These are phyloP conservation scores for Sanghuangporus baumii DNA, from an alignment of 1,284 basidiomycete genomes.

Conservation along the genomic window DNA sequence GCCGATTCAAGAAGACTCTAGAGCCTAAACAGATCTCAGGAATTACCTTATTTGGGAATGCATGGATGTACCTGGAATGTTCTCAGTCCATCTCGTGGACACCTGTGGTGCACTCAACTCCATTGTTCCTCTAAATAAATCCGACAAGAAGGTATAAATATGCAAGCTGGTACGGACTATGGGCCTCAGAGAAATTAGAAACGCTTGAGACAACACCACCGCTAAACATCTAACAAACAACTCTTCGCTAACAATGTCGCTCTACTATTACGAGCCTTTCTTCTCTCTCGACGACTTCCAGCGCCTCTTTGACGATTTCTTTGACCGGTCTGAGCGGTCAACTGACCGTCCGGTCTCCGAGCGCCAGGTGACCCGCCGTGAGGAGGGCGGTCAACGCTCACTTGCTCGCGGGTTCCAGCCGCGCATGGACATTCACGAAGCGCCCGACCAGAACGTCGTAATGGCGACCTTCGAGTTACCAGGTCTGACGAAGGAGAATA, in stretches of 20 bases:
- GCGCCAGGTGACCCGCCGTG: slow-evolving; percentile 6
- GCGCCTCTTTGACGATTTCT: slow-evolving; percentile 43
- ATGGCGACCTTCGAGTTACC: slow-evolving; percentile 47
- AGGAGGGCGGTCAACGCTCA: slow-evolving; percentile 7
- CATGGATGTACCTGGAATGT: no score
- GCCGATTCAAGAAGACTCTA: no score
- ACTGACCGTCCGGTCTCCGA: slow-evolving; percentile 6
- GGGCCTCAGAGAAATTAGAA: background rate
- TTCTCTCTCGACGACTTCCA: slow-evolving; percentile 38
- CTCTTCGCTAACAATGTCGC: slow-evolving; percentile 25
- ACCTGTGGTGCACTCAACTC: no score
- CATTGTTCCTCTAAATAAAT: no score
- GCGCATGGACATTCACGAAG: slow-evolving; percentile 45
- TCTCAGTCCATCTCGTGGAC: no score
- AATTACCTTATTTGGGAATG: no score
- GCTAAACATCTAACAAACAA: background rate
- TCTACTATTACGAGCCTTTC: slow-evolving; percentile 43
- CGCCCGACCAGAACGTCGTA: slow-evolving; percentile 31
- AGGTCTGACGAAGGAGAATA: slow-evolving; percentile 37
- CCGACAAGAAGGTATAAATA: background rate
- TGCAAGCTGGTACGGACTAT: background rate
- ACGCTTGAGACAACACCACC: background rate
- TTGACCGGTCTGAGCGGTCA: slow-evolving; percentile 20
- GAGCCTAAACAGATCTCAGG: no score
- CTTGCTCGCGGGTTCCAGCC: background rate